Conservation (phyloP, 169 alveolate species). For the Plasmodium coatneyi region DNA sequence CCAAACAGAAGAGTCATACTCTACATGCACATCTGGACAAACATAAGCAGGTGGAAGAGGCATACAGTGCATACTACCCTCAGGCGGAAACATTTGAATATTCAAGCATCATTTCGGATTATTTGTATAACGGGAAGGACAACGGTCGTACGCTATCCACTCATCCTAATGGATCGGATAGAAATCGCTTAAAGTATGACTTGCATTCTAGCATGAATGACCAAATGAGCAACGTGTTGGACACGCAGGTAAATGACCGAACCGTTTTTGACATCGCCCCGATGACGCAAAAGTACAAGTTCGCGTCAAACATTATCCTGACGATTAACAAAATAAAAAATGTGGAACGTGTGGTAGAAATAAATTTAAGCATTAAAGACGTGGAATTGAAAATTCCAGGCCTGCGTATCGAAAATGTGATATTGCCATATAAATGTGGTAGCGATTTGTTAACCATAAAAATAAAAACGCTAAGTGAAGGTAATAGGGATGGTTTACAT, state of each 20-base stretch:
- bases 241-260: constrained; percentile 29
- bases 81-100: constrained; percentile 9
- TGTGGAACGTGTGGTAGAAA: constrained; percentile 37
- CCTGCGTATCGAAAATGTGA: constrained; percentile 53
- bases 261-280: constrained; percentile 25
- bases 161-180: neutral
- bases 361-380: constrained; percentile 36
- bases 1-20: neutral
- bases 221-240: neutral
- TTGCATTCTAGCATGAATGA: neutral
- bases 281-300: constrained; percentile 52
- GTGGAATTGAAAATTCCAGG: constrained; percentile 67
- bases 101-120: constrained; percentile 24
- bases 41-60: neutral
- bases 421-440: constrained; percentile 34
- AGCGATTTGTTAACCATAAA: constrained; percentile 47
- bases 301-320: constrained; percentile 27
- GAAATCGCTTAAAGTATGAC: neutral
- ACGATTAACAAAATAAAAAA: constrained; percentile 61
- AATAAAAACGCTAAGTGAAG: constrained; percentile 11
- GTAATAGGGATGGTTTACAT: neutral
- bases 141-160: neutral
- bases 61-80: constrained; percentile 5
- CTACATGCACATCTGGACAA: neutral
- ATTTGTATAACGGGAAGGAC: constrained; percentile 11